These are phyloP conservation scores for Pholiota conissans DNA, from an alignment of 768 basidiomycete species.

Conservation along the genomic window DNA sequence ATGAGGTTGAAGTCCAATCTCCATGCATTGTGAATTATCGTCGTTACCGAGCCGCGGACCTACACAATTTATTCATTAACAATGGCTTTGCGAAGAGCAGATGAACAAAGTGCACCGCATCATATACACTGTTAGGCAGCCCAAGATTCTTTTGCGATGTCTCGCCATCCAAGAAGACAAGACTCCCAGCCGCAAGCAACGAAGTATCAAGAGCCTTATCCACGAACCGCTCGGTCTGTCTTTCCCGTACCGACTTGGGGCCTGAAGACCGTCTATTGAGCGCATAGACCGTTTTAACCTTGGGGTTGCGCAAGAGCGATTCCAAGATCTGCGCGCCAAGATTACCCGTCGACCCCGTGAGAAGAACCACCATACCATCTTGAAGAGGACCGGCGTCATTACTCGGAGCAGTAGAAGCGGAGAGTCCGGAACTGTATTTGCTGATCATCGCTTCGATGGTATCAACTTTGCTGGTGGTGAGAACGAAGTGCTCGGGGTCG, in stretches of 20 bases:
- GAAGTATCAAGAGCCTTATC: slow-evolving; percentile 31
- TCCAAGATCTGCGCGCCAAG: slow-evolving; percentile 38
- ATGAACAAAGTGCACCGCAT: slow-evolving; percentile 22
- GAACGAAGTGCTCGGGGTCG: slow-evolving; percentile 9
- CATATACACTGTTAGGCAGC: slow-evolving; percentile 21
- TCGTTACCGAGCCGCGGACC: slow-evolving; percentile 28
- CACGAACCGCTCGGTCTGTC: slow-evolving; percentile 28
- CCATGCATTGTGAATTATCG: slow-evolving; percentile 49
- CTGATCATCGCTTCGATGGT: slow-evolving; percentile 20
- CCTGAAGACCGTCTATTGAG: slow-evolving; percentile 27
- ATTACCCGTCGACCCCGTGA: slow-evolving; percentile 44
- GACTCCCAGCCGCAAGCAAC: slow-evolving; percentile 24
- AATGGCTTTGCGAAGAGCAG: background rate
- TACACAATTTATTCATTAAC: slow-evolving; percentile 2
- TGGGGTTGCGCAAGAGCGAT: slow-evolving; percentile 20
- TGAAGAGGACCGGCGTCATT: background rate
- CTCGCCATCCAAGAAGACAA: slow-evolving; percentile 39
- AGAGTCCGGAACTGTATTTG: slow-evolving; percentile 13
- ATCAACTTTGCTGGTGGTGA: slow-evolving; percentile 9
- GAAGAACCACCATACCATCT: slow-evolving; percentile 23
- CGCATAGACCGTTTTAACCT: slow-evolving; percentile 28
- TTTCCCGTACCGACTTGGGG: slow-evolving; percentile 13
- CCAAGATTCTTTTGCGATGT: slow-evolving; percentile 27
- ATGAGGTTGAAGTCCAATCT: slow-evolving; percentile 45
- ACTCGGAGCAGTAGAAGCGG: background rate